These are phyloP conservation scores for Anisodus tanguticus DNA, from an alignment of 257 asterid genomes.

Conservation along the genomic window DNA sequence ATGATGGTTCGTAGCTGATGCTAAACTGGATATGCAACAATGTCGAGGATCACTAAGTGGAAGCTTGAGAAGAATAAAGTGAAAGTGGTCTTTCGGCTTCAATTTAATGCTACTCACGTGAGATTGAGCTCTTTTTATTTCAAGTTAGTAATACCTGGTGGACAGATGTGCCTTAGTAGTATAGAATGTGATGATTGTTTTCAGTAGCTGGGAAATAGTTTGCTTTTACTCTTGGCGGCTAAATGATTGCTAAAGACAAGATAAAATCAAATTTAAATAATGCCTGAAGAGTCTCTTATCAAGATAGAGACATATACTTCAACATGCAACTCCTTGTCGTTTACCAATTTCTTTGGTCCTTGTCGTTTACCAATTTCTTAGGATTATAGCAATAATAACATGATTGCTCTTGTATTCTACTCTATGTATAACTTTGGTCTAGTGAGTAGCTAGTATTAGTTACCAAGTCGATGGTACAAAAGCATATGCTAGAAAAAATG, in stretches of 20 bases:
- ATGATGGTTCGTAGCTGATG: slow-evolving; percentile 48
- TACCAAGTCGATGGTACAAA: background rate
- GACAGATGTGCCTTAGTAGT: background rate
- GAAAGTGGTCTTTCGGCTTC: slow-evolving; percentile 98
- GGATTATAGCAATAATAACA: slow-evolving; percentile 18
- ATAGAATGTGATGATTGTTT: slow-evolving; percentile 5
- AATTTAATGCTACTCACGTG: slow-evolving; percentile 96
- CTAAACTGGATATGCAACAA: slow-evolving; percentile 53
- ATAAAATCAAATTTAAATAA: background rate
- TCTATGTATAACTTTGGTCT: background rate
- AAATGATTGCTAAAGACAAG: background rate
- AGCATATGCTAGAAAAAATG: background rate
- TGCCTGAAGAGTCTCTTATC: slow-evolving; percentile 14
- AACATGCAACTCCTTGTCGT: slow-evolving; percentile 5
- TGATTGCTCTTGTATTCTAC: background rate
- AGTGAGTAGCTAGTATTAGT: background rate
- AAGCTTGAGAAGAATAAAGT: slow-evolving; percentile 97
- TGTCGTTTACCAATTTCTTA: background rate
- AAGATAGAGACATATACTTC: background rate
- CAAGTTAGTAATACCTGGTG: background rate
- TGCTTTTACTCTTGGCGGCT: background rate
- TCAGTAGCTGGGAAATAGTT: slow-evolving; percentile 10
- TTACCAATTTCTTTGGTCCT: background rate
- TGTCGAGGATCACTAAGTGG: slow-evolving; percentile 95
- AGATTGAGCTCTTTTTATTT: slow-evolving; percentile 35